Evolutionary conservation across 1,284 basidiomycete genomes (phyloP).

Genomic region (Trichosporon sp.): DNA sequence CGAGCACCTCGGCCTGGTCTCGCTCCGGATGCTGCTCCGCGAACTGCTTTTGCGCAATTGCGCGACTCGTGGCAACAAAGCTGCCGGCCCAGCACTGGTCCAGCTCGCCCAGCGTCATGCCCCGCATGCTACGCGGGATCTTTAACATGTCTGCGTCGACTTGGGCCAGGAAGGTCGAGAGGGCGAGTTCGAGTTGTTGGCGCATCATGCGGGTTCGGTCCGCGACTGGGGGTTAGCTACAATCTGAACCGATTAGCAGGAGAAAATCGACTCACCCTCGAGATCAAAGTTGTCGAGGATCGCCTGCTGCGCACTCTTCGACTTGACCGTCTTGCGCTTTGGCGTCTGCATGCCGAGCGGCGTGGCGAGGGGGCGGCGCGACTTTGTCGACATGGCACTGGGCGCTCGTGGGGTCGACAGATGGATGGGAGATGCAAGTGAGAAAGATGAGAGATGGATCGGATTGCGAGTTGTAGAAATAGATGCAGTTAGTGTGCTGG

Average conservation of each 20-base stretch:
- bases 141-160: slow-evolving; percentile 44
- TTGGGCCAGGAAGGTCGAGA: slow-evolving; percentile 37
- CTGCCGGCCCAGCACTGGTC: slow-evolving; percentile 42
- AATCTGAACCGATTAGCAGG: background rate
- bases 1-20: slow-evolving; percentile 16
- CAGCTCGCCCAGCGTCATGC: slow-evolving; percentile 43
- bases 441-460: no score
- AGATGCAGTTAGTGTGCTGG: no score
- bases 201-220: slow-evolving; percentile 9
- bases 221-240: background rate
- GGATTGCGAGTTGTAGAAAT: background rate
- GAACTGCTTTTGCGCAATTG: slow-evolving; percentile 31
- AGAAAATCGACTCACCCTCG: slow-evolving; percentile 40
- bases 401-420: background rate
- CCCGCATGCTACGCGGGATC: slow-evolving; percentile 41
- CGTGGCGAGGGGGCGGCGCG: slow-evolving; percentile 15
- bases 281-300: slow-evolving; percentile 48
- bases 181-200: slow-evolving; percentile 26
- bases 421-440: no score
- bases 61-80: slow-evolving; percentile 37
- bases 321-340: slow-evolving; percentile 12
- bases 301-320: slow-evolving; percentile 25
- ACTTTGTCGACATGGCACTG: slow-evolving; percentile 19
- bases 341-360: slow-evolving; percentile 18
- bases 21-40: slow-evolving; percentile 22